A percentile compares a stretch with the other conserved stretches of the same genome.
Evolutionary conservation across 106 monocot genomes (phyloP).

Genomic region (Dendrobium chrysotoxum): DNA sequence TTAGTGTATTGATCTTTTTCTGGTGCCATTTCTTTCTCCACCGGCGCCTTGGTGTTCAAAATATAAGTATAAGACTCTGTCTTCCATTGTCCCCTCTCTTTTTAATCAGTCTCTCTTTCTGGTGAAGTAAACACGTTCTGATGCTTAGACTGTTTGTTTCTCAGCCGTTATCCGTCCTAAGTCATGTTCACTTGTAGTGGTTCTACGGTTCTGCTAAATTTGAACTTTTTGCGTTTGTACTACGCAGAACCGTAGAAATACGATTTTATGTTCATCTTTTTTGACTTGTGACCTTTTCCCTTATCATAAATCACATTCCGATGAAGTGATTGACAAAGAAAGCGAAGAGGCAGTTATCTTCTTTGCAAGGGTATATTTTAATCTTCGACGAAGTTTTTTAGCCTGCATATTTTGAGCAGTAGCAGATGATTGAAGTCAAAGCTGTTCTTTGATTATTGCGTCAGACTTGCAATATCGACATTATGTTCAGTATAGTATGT

Average conservation of each 20-base stretch:
- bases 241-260: not conserved
- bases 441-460: too few relatives aligned
- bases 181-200: not conserved
- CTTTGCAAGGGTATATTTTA: too few relatives aligned
- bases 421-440: too few relatives aligned
- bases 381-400: too few relatives aligned
- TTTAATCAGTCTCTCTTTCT: too few relatives aligned
- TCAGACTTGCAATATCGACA: too few relatives aligned
- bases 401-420: too few relatives aligned
- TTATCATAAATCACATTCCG: too few relatives aligned
- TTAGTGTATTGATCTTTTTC: not conserved
- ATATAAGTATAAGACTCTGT: not conserved
- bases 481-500: too few relatives aligned
- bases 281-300: too few relatives aligned
- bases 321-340: not conserved
- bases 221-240: not conserved
- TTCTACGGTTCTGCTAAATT: not conserved
- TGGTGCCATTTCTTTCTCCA: not conserved
- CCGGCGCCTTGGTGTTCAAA: not conserved
- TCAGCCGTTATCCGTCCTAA: not conserved
- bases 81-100: too few relatives aligned
- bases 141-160: not conserved
- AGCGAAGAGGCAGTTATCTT: not conserved
- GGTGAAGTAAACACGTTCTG: too few relatives aligned
- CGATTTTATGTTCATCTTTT: not conserved